These are phyloP conservation scores for Penicillium capsulatum DNA, from an alignment of 2,329 filamentous ascomycete genomes.

Conservation along the genomic window DNA sequence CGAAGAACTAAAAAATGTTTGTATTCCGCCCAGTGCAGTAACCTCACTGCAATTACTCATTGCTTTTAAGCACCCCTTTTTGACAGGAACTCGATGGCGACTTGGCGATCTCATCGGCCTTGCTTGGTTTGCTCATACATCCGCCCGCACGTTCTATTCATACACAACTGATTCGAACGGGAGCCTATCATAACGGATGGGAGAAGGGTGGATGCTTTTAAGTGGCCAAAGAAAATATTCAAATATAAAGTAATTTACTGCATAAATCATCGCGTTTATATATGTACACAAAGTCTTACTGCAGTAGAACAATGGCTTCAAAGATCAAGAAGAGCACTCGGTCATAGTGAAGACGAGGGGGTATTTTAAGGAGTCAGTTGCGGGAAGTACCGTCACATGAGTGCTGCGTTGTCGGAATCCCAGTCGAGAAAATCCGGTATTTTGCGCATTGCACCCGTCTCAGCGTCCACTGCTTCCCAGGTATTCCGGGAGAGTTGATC, in stretches of 20 bases:
- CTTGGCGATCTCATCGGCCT: constrained; percentile 8
- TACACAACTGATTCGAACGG: too few species aligned
- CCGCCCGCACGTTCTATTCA: constrained; percentile 13
- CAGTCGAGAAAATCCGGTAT: constrained; percentile 4
- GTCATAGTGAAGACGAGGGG: background rate
- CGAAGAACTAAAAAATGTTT: background rate
- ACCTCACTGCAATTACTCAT: constrained; percentile 1
- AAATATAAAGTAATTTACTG: background rate
- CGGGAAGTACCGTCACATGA: background rate
- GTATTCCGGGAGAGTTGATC: constrained; percentile 5
- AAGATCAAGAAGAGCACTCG: background rate
- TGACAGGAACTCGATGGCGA: constrained; percentile 9
- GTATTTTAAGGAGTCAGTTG: background rate
- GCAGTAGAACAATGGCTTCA: background rate
- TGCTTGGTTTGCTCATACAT: constrained; percentile 16
- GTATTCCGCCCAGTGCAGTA: background rate
- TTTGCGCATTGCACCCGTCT: constrained; percentile 5
- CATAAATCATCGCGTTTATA: background rate
- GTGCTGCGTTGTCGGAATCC: background rate
- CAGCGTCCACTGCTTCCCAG: constrained; percentile 6
- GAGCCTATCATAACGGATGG: too few species aligned
- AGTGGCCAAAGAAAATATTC: background rate
- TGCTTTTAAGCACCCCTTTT: constrained; percentile 8
- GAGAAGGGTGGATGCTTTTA: too few species aligned
- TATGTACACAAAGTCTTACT: background rate